Evolutionary conservation across 2,329 filamentous ascomycete species (phyloP), one percentile per base, ranked within the genome.

Genomic region (Acarospora socialis): DNA sequence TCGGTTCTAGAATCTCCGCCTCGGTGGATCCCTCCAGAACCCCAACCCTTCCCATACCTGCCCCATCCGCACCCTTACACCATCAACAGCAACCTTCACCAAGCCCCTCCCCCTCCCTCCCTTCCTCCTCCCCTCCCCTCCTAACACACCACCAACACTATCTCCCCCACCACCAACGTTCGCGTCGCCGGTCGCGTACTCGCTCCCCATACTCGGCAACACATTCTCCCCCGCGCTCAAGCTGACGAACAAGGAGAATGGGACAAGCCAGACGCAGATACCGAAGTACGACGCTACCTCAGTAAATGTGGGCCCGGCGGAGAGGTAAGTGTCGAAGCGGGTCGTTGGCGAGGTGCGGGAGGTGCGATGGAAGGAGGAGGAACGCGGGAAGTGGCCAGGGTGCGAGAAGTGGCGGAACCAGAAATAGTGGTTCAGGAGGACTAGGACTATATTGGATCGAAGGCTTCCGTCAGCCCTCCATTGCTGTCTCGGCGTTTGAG

Each of bases 281-380:
- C 90, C 90, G 50, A 98, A 98, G 57, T 90, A 98, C 0, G 82
- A 87, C 0, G 90, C 84, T 26, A 95, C 90, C 60, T 95, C 83
- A 12, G 82, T 86, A 54, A 98, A 98, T 21, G 71, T 77, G 0
- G 90, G 90, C 26, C 83, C 77, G 50, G 70, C 66, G 33, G 72
- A 68, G 3, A 66, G 62, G 46, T 68, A 63, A 34, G 66, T 57
- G 55, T 76, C 73, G 3, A 73, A 46, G 30, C 23, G 22, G 31
- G 26, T 36, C 20, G 27, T 26, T 22, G 18, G 32, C 24, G 21
- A 14, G 13, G 27, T 21, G 26, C 20, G 15, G 3, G 36, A 15
- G 5, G 4, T 18, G 40, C 22, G 21, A 28, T 42, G 29, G 36
- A 34, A n/a, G 35, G 32, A 42, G 28, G 45, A 62, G 33, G 56